Base-by-base conservation (phyloP, 139 green algal species). In the Gonium pectorale region DNA sequence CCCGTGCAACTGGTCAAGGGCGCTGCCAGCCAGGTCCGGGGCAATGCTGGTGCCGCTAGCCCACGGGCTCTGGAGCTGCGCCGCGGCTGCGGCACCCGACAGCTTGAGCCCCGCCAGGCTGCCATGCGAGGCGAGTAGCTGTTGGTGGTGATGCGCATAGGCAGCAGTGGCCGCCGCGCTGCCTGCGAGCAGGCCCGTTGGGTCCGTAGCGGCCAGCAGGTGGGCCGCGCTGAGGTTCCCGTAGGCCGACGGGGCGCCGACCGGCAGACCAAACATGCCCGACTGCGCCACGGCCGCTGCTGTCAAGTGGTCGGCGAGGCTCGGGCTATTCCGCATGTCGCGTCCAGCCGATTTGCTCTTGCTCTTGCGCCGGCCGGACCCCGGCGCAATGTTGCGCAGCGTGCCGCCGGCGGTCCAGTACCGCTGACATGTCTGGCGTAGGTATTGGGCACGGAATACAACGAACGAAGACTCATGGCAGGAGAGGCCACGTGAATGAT, bases 391-490 rank as follows among this genome's bases (percentile, higher is more conserved):
- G 63, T 99, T 97, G 5, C 97, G 92, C 70, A 99, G 89, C 29
- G 89, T 94, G n/a, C 97, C 97, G 3, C 97, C 97, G 6, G 88
- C 91, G 0, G 97, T 99, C 97, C 97, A 99, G 82, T 99, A 99
- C 27, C 97, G 87, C 86, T 97, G 92, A 86, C 95, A 98, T 2
- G 79, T 81, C 91, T 96, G 90, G 31, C 17, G 2, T 9, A 35
- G 56, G 56, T n/a, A 64, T n/a, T n/a, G n/a, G n/a, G n/a, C n/a
- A n/a, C n/a, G n/a, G n/a, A n/a, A n/a, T n/a, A n/a, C n/a, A n/a
- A n/a, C n/a, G n/a, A n/a, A n/a, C n/a, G n/a, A n/a, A n/a, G n/a
- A n/a, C n/a, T n/a, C n/a, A n/a, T n/a, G n/a, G n/a, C n/a, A n/a
- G n/a, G n/a, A n/a, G n/a, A n/a, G n/a, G n/a, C n/a, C n/a, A n/a